phyloP scores from a whole-genome alignment of 23 red algal species.

The Pyropia yezoensis region DNA sequence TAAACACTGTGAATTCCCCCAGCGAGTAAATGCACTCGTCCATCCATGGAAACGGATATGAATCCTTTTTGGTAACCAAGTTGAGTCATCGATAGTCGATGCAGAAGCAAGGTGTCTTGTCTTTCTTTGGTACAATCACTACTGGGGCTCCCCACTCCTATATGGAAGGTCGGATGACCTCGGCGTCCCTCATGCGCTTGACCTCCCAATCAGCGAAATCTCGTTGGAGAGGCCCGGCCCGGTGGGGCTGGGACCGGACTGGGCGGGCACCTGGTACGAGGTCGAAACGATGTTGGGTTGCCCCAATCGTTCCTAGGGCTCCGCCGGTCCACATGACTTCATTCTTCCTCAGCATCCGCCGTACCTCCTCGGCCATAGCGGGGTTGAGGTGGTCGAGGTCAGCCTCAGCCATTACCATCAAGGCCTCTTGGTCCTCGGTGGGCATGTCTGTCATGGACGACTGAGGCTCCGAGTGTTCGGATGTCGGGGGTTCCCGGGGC shows the following conservation, averaged over 20 bases:
- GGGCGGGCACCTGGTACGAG: neutral
- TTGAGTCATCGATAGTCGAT: neutral
- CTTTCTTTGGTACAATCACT: no score
- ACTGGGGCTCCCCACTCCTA: neutral
- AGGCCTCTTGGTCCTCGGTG: no score
- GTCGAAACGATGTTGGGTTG: slow-evolving; percentile 1
- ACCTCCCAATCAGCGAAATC: neutral
- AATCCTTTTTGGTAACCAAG: slow-evolving; percentile 11
- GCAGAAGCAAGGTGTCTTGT: slow-evolving; percentile 1
- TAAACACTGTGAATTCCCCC: slow-evolving; percentile 3
- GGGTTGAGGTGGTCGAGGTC: no score
- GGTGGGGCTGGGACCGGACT: neutral
- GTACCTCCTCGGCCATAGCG: no score
- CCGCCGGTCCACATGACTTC: no score
- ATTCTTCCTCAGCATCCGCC: no score
- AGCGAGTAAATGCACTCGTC: slow-evolving; percentile 23
- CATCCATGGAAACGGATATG: slow-evolving; percentile 20
- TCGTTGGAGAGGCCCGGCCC: slow-evolving; percentile 1
- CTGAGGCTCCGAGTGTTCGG: no score
- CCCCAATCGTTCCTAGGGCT: no score
- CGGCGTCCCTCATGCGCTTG: neutral
- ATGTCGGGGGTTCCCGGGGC: no score
- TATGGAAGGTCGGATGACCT: neutral
- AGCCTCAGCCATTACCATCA: no score
- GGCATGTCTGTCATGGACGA: no score